Conservation (phyloP, 805 yeast genomes). For the Suhomyces canberraensis region DNA sequence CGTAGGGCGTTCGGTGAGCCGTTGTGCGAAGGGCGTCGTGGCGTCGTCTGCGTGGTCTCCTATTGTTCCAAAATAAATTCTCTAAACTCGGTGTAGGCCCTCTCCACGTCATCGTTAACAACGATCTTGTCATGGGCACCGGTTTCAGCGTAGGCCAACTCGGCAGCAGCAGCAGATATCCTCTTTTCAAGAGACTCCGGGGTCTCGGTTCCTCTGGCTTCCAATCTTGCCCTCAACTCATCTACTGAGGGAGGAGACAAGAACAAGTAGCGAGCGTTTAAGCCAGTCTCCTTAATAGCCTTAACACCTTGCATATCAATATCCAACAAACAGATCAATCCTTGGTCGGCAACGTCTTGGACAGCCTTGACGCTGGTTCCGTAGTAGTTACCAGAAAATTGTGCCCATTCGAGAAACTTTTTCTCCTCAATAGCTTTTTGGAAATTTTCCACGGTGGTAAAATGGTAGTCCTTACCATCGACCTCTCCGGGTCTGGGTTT, state of each 20-base stretch:
- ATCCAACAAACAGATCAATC: conserved; percentile 85
- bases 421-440: conserved; percentile 66
- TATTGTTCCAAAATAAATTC: conserved; percentile 58
- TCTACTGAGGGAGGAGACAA: conserved; percentile 92
- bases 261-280: conserved; percentile 83
- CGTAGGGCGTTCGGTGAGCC: no score
- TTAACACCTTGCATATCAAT: conserved; percentile 99
- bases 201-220: conserved; percentile 93
- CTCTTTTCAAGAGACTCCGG: conserved; percentile 80
- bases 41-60: not conserved
- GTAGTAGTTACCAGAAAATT: conserved; percentile 95
- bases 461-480: conserved; percentile 87
- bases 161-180: conserved; percentile 81
- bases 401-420: conserved; percentile 95
- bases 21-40: no score
- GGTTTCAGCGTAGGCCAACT: conserved; percentile 81
- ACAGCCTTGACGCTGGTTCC: conserved; percentile 92
- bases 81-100: conserved; percentile 79
- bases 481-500: conserved; percentile 88
- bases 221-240: conserved; percentile 67
- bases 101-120: conserved; percentile 89
- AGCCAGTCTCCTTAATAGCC: conserved; percentile 76
- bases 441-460: conserved; percentile 76
- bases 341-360: conserved; percentile 59
- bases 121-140: conserved; percentile 90